Evolutionary conservation across 331 rosid species (phyloP), one percentile per base, ranked within the genome.

Genomic region (Dryas integrifolia): DNA sequence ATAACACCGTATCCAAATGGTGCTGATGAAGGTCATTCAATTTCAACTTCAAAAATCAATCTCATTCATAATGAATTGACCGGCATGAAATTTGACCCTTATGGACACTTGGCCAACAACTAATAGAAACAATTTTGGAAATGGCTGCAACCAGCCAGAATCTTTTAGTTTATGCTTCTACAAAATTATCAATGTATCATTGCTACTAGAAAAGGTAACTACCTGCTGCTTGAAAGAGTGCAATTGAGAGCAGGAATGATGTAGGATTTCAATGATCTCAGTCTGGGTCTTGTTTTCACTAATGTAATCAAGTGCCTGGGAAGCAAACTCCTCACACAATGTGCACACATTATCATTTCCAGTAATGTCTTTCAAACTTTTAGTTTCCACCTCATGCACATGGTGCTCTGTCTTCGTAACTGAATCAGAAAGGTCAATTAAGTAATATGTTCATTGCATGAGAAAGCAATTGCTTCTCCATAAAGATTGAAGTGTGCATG

Each of bases 251-350:
- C 97, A 95, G 67, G 81, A 30, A 21, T 21, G 24, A 52, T 78
- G 93, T 77, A 92, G 96, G 48, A 41, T 1, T 56, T 18, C 90
- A 79, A 79, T 76, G 70, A 95, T 76, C 88, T 95, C 96, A 0
- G 65, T 41, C 81, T 89, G 89, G 61, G 96, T 95, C 76, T 89
- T 83, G 82, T 91, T 87, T 79, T 81, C 81, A 16, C 69, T 66
- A 59, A 95, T 63, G 86, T 89, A 92, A 21, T 87, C 86, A 55
- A 92, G 76, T 64, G 97, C 93, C 85, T 83, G 83, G 61, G 77
- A 26, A 70, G 88, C 76, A 76, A 85, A 89, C 81, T 88, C 87
- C 86, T 87, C 85, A 48, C 99, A 95, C 81, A 95, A 88, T 75
- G 79, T 73, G 80, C 99, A 95, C 53, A 87, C 73, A 45, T 85